Evolutionary conservation across 2,329 filamentous ascomycete species (phyloP).

Genomic region (Alternaria gansuensis): DNA sequence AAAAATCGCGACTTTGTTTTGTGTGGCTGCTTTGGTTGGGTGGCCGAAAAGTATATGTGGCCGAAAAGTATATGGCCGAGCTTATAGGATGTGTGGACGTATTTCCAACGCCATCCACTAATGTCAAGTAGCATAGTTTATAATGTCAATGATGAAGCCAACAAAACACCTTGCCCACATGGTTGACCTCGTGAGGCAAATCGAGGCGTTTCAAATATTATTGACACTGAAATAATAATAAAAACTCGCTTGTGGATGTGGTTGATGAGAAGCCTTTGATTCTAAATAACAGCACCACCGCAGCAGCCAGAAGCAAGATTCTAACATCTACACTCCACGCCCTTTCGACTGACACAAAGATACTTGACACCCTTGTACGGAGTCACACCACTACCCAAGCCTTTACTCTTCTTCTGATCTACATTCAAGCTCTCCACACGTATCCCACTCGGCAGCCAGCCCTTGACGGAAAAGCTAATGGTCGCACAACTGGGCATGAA

Average conservation of each 20-base stretch:
- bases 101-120: not conserved
- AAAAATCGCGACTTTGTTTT: no score
- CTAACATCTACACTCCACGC: constrained; percentile 57
- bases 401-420: constrained; percentile 80
- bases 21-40: no score
- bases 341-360: constrained; percentile 73
- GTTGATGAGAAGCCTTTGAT: not conserved
- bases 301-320: not conserved
- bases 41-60: no score
- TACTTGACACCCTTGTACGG: constrained; percentile 99
- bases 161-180: not conserved
- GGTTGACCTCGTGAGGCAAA: not conserved
- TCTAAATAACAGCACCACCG: not conserved
- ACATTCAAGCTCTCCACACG: constrained; percentile 69
- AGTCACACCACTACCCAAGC: constrained; percentile 85
- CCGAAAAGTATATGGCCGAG: no score
- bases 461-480: constrained; percentile 64
- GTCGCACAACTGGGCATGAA: constrained; percentile 61
- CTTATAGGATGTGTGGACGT: not conserved
- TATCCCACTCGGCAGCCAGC: constrained; percentile 71
- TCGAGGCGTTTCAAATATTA: no score
- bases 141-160: not conserved
- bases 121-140: constrained; percentile 7
- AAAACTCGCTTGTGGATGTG: not conserved
- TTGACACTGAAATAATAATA: no score